Evolutionary conservation across 495 filamentous ascomycete genomes (phyloP).

Genomic region (Sordaria brevicollis): DNA sequence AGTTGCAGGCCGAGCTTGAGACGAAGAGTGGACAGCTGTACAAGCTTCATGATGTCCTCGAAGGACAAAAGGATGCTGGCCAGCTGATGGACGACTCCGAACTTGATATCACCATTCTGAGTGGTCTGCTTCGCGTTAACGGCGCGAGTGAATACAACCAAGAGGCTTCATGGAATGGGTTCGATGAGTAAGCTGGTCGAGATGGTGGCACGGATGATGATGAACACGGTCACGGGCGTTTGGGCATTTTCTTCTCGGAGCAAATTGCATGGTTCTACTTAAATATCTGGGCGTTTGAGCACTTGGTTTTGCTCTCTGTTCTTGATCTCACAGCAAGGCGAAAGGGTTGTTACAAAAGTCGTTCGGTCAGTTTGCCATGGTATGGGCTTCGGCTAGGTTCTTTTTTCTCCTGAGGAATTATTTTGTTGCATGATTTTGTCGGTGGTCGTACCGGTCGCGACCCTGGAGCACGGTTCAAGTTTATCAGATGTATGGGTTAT

Average conservation of each 20-base stretch:
- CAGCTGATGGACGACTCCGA: constrained; percentile 55
- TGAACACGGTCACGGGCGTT: not conserved
- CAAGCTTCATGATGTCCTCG: constrained; percentile 78
- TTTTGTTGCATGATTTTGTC: not conserved
- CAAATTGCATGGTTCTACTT: not conserved
- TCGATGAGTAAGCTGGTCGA: constrained; percentile 12
- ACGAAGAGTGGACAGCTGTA: constrained; percentile 83
- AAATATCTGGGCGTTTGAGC: not conserved
- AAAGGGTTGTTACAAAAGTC: not conserved
- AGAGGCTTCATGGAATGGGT: constrained; percentile 27
- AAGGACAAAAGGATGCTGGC: constrained; percentile 60
- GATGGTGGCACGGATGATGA: not conserved
- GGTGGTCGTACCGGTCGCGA: not conserved
- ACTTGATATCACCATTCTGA: constrained; percentile 54
- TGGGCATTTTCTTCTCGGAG: not conserved
- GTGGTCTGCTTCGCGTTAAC: constrained; percentile 11
- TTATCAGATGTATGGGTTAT: not conserved
- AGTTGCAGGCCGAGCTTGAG: constrained; percentile 55
- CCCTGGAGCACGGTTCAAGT: not conserved
- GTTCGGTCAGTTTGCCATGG: not conserved
- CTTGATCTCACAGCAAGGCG: not conserved
- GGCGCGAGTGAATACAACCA: not conserved
- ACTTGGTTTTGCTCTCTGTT: not conserved
- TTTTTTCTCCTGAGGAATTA: not conserved
- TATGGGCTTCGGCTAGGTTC: not conserved